Base-by-base conservation (phyloP, 2,329 filamentous ascomycete species). In the Hypoxylon sp. region DNA sequence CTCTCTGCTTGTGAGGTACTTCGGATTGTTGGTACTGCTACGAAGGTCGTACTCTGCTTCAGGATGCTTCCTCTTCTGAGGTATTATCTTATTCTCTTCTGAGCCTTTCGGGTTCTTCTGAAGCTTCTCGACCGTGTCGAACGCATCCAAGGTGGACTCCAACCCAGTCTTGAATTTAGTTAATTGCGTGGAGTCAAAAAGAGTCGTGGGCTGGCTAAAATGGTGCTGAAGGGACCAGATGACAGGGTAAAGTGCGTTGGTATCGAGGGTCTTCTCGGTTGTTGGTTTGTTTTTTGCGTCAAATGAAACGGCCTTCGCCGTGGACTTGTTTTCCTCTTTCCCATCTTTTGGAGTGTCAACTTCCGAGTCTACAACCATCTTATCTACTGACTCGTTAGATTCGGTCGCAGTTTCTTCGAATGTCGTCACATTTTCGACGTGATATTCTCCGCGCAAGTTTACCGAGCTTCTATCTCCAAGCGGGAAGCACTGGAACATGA, bases 401-500 rank as follows among this genome's bases (percentile, higher is more conserved):
- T 70, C 65, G 8, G 74, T 63, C 1, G 72, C 62, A 5, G 76
- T 73, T 23, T 86, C 79, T 65, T 96, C 90, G 65, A 86, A 99
- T 0, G 83, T 85, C 1, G 95, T 99, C 46, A 92, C 83, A 76
- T 99, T 99, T 65, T 97, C 94, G 17, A 89, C 84, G 66, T 99
- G 94, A 62, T 94, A 99, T 73, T 97, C 93, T 62, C 94, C 94
- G 41, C 94, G 84, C 27, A 97, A 79, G 67, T 99, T 99, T 38
- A 99, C 94, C 0, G 94, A 97, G 69, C 94, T 97, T 69, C 93
- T 94, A 72, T 99, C 95, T 21, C 93, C 93, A 0, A 99, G 78
- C 1, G 94, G 94, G 66, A 99, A 97, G 70, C 91, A 96, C 70
- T 99, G 94, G 71, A 97, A 99, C 68, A 99, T 84, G 71, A 97